These are phyloP conservation scores for Pisolithus albus DNA, from an alignment of 768 basidiomycete species.

Conservation along the genomic window DNA sequence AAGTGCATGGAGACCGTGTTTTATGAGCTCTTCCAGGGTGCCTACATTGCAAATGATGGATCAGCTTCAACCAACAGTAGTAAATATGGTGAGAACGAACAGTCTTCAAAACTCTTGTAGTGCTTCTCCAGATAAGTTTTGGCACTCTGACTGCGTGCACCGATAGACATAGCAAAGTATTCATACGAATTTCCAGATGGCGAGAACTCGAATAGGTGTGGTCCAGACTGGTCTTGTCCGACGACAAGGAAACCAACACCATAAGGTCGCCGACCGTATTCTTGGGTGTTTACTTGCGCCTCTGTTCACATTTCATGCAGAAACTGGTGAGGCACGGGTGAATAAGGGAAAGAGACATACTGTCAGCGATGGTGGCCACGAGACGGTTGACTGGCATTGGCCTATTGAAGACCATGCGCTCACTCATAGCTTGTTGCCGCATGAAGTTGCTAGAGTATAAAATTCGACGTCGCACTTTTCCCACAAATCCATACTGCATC, in stretches of 20 bases:
- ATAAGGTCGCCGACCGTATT: conserved; percentile 95
- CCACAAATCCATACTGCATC: background rate
- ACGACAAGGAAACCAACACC: conserved; percentile 98
- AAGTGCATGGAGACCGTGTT: conserved; percentile 90
- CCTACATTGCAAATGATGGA: conserved; percentile 37
- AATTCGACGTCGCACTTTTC: background rate
- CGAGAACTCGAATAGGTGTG: conserved; percentile 97
- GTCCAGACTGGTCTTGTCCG: conserved; percentile 92
- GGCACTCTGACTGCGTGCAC: conserved; percentile 94
- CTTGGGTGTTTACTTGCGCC: conserved; percentile 98
- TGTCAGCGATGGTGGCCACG: conserved; percentile 90
- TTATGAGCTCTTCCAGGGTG: conserved; percentile 79
- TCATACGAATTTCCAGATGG: conserved; percentile 97
- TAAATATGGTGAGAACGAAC: conserved; percentile 42
- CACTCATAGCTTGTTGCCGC: conserved; percentile 96
- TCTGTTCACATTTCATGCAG: conserved; percentile 40
- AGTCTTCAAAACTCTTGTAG: conserved; percentile 78
- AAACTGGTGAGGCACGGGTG: background rate
- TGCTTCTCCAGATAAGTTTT: conserved; percentile 98
- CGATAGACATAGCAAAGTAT: conserved; percentile 98
- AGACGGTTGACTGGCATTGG: conserved; percentile 92
- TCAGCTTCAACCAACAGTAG: background rate
- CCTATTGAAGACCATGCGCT: conserved; percentile 91
- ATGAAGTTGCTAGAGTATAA: conserved; percentile 79
- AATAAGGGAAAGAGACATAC: conserved; percentile 45